Evolutionary conservation across 164 flowering plant genomes (phyloP).

Genomic region (Chloranthus sessilifolius): DNA sequence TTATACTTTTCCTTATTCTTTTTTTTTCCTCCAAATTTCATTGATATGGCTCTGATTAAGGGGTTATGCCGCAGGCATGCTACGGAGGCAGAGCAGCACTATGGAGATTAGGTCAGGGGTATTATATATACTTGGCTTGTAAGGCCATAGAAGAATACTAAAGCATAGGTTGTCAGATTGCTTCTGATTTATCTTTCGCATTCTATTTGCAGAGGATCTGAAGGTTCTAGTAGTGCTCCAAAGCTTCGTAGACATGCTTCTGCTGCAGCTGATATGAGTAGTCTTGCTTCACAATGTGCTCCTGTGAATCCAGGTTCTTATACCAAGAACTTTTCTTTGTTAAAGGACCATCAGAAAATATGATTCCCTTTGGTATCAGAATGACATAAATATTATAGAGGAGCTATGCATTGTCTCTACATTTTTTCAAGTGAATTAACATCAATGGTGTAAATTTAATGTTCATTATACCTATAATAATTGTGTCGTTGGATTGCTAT

Average conservation of each 20-base stretch:
- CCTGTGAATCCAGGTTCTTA: constrained; percentile 53
- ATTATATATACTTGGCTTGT: background rate
- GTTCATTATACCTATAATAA: too few relatives aligned
- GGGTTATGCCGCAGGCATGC: constrained; percentile 41
- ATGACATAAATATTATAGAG: too few relatives aligned
- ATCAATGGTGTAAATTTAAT: too few relatives aligned
- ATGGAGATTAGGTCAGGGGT: constrained; percentile 55
- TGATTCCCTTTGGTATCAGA: too few relatives aligned
- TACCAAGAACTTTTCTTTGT: background rate
- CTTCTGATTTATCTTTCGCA: too few relatives aligned
- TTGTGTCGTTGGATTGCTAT: too few relatives aligned
- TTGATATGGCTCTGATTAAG: constrained; percentile 1
- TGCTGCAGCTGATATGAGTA: constrained; percentile 54
- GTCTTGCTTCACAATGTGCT: constrained; percentile 33
- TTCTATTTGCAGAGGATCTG: constrained; percentile 36
- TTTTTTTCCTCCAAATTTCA: background rate
- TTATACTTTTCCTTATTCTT: background rate
- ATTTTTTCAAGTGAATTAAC: too few relatives aligned
- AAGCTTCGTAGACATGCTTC: constrained; percentile 81
- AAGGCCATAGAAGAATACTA: too few relatives aligned
- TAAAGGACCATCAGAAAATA: background rate
- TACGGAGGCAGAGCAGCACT: constrained; percentile 79
- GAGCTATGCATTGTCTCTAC: too few relatives aligned
- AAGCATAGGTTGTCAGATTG: too few relatives aligned
- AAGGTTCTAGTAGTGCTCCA: constrained; percentile 35